Evolutionary conservation across 169 alveolate species (phyloP).

Genomic region (Plasmodium fragile): DNA sequence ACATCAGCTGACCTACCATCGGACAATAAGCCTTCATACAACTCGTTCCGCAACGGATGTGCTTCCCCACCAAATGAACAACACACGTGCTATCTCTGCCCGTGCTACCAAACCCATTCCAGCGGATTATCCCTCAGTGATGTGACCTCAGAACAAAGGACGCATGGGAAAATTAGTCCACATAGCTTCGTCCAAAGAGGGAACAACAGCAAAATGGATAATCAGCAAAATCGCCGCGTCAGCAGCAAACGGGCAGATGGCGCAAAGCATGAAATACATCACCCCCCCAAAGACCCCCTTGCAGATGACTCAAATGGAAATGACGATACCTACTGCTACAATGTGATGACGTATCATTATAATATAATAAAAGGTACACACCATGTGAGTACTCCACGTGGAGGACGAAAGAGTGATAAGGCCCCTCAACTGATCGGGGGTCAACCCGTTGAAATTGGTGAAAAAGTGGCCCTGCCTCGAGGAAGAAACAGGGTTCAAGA

Average conservation of each 20-base stretch:
- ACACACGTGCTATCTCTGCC: neutral
- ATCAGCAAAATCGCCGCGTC: neutral
- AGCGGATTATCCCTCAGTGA: neutral
- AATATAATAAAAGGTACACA: slow-evolving; percentile 13
- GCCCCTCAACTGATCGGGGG: neutral
- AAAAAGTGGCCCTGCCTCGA: neutral
- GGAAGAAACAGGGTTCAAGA: neutral
- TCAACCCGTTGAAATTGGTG: neutral
- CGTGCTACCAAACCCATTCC: neutral
- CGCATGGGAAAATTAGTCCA: neutral
- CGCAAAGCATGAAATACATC: neutral
- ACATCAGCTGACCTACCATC: neutral
- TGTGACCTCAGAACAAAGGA: neutral
- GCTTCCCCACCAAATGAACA: neutral
- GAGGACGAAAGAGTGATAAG: neutral
- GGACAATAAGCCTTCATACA: neutral
- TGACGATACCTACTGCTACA: neutral
- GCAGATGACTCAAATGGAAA: neutral
- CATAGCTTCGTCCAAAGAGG: neutral
- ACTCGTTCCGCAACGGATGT: neutral
- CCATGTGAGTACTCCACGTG: neutral
- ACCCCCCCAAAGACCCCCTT: neutral
- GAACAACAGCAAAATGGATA: neutral
- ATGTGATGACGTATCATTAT: slow-evolving; percentile 1
- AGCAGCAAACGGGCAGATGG: neutral